Evolutionary conservation across 805 yeast species (phyloP), one percentile per base, ranked within the genome.

Genomic region (Ogataea polymorpha): DNA sequence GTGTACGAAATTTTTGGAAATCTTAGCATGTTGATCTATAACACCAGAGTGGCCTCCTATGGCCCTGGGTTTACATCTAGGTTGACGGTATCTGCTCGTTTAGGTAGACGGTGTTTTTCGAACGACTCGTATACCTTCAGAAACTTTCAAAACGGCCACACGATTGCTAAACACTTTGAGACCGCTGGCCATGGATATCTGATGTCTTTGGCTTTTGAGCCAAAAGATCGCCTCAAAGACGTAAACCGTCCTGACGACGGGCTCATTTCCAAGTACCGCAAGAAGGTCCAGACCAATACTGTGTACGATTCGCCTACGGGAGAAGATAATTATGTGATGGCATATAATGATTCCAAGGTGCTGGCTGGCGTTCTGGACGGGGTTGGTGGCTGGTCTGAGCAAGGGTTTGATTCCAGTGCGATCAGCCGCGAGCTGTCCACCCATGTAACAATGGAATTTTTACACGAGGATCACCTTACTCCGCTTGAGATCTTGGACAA

Each of bases 361-460:
- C 76, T 83, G 4, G 71, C 80, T n/a, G 95, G 91, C 16, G 93
- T 86, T 3, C 84, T 96, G 5, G 99, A 91, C 65, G 99, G 99
- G 11, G 98, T 93, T 4, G 98, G 98, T 12, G 98, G 98, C 3
- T 91, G 98, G 97, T 77, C 86, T 1, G 93, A 86, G 46, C 82
- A 86, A 34, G 97, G 97, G 0, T 84, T 79, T 54, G 96, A 91
- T 60, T 86, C 96, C 2, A 76, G 88, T 43, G 91, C 91, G 6
- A 86, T 91, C 45, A 81, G 93, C 29, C 72, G 95, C 51, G 93
- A 86, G 53, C 65, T 91, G 28, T 83, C 96, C 49, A 64, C 64
- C 5, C 68, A 77, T 3, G 70, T 87, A 56, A 70, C 72, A 14
- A 56, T 63, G 2, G 51, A 46, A 14, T 80, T 53, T 39, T 21